Percentiles rank a stretch among this genome's conserved stretches.
phyloP scores from a whole-genome alignment of 345 rosid genomes.

The Aegle marmelos region DNA sequence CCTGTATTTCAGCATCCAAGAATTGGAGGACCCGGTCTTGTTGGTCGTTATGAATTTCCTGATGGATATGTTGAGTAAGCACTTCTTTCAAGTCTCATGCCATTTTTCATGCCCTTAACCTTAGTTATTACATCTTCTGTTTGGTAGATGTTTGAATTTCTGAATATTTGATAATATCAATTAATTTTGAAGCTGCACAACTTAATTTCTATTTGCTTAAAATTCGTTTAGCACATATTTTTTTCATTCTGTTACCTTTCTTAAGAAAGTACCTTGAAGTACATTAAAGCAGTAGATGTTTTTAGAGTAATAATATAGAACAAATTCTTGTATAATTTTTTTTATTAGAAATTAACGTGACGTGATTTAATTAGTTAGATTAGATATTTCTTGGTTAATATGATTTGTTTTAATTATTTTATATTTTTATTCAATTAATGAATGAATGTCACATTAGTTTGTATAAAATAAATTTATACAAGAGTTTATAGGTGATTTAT shows the following conservation, averaged over 20 bases:
- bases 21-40: constrained; percentile 91
- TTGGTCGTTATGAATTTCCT: constrained; percentile 62
- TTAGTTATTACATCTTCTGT: background rate
- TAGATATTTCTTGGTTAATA: too few relatives aligned
- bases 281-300: background rate
- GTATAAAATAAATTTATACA: too few relatives aligned
- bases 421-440: too few relatives aligned
- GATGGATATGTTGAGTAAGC: constrained; percentile 88
- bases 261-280: background rate
- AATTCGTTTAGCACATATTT: background rate
- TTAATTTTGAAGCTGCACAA: background rate
- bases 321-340: too few relatives aligned
- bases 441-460: too few relatives aligned
- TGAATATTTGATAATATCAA: constrained; percentile 6
- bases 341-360: too few relatives aligned
- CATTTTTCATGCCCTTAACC: background rate
- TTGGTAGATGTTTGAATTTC: background rate
- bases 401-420: too few relatives aligned
- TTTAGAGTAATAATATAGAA: too few relatives aligned
- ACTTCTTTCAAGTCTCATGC: constrained; percentile 10
- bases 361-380: too few relatives aligned
- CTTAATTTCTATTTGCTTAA: background rate
- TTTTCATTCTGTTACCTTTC: background rate
- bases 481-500: too few relatives aligned
- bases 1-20: constrained; percentile 63